Evolutionary conservation across 2,329 filamentous ascomycete species (phyloP).

Genomic region (Aspergillus amoenus): DNA sequence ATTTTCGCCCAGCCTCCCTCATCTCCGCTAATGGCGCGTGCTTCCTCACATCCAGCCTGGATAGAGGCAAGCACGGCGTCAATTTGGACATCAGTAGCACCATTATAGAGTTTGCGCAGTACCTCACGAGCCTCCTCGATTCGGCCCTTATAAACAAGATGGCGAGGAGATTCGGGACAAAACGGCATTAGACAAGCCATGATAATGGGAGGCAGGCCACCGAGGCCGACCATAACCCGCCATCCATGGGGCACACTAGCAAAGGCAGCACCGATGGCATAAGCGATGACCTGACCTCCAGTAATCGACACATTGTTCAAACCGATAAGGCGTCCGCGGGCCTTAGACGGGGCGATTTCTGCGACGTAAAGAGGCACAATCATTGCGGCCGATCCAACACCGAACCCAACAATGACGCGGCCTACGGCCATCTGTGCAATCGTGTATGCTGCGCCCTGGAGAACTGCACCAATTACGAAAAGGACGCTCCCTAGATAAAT

Average conservation of each 20-base stretch:
- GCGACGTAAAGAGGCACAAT: conserved; percentile 50
- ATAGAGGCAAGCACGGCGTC: conserved; percentile 48
- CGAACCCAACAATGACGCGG: conserved; percentile 50
- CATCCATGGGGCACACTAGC: conserved; percentile 45
- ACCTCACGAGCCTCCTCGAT: conserved; percentile 32
- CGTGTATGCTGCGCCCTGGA: conserved; percentile 38
- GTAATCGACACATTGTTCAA: conserved; percentile 51
- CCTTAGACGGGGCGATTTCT: conserved; percentile 51
- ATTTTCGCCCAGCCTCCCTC: conserved; percentile 45
- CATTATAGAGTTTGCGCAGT: conserved; percentile 29
- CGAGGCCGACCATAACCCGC: conserved; percentile 52
- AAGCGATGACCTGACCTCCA: conserved; percentile 43
- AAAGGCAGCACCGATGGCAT: conserved; percentile 45
- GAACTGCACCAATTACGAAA: conserved; percentile 40
- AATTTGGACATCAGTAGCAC: conserved; percentile 43
- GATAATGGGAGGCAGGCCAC: conserved; percentile 49
- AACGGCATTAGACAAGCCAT: conserved; percentile 47
- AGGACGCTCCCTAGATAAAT: conserved; percentile 45
- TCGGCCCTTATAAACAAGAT: conserved; percentile 22
- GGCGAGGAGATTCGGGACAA: conserved; percentile 37
- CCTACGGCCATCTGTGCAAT: conserved; percentile 48
- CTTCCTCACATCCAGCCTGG: conserved; percentile 40
- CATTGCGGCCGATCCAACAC: conserved; percentile 52
- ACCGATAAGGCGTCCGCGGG: conserved; percentile 40
- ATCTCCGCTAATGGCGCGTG: conserved; percentile 41